Percentiles rank a stretch among this genome's conserved stretches.
Evolutionary conservation across 1,139 yeast genomes (phyloP).

Genomic region (Diutina rugosa): DNA sequence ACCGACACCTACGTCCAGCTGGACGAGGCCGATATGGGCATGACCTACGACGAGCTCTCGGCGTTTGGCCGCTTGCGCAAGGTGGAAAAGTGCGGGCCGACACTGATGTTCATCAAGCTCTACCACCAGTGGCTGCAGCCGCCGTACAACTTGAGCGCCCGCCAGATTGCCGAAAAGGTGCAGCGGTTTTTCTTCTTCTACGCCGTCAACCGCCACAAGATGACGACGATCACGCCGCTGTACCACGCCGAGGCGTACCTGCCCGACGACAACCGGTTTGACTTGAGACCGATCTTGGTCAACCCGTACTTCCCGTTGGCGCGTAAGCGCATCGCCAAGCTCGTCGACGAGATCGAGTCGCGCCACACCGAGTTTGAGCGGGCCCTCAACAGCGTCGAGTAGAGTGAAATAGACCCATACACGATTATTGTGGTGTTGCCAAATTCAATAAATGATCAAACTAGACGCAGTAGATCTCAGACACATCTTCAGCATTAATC

Average conservation of each 20-base stretch:
- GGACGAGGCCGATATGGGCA: constrained; percentile 96
- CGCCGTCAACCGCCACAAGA: constrained; percentile 91
- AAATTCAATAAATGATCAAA: too few species aligned
- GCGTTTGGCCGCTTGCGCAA: constrained; percentile 87
- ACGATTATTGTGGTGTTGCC: too few species aligned
- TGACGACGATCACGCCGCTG: constrained; percentile 91
- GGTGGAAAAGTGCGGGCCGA: constrained; percentile 91
- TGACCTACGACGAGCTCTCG: constrained; percentile 89
- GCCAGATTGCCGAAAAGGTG: constrained; percentile 82
- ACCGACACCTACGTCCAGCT: constrained; percentile 86
- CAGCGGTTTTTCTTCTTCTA: constrained; percentile 86
- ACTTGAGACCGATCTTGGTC: constrained; percentile 84
- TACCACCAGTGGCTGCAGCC: constrained; percentile 88
- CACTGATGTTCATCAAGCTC: constrained; percentile 80
- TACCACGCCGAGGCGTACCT: constrained; percentile 97
- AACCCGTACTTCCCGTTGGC: constrained; percentile 91
- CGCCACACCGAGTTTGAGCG: constrained; percentile 16
- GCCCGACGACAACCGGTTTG: constrained; percentile 95
- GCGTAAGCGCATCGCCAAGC: constrained; percentile 70
- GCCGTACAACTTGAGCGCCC: constrained; percentile 52
- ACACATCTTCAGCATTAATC: too few species aligned
- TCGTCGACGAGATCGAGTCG: constrained; percentile 41
- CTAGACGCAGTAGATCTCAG: too few species aligned
- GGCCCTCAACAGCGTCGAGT: constrained; percentile 16
- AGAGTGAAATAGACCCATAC: neutral